Evolutionary conservation across 1,139 yeast species (phyloP).

Genomic region (Pichia sp.): DNA sequence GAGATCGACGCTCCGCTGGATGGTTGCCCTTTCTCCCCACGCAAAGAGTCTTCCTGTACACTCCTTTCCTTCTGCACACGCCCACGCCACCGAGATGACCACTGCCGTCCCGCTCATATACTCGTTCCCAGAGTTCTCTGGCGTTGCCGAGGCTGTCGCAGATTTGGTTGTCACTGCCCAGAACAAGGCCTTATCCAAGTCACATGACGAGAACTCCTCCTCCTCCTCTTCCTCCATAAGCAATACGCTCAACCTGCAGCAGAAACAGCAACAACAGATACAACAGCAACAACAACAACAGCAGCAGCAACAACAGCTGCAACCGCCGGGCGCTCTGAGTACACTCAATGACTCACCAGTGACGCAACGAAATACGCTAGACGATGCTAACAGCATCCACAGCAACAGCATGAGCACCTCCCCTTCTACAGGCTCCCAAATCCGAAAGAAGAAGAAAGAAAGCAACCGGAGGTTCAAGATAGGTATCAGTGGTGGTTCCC

Average conservation of each 20-base stretch:
- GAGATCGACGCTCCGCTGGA: too few species aligned
- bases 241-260: neutral
- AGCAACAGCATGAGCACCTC: slow-evolving; percentile 8
- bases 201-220: slow-evolving; percentile 3
- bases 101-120: slow-evolving; percentile 89
- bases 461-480: slow-evolving; percentile 72
- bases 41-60: too few species aligned
- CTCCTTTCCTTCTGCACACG: neutral
- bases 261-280: slow-evolving; percentile 8
- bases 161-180: slow-evolving; percentile 82
- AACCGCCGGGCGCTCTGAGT: slow-evolving; percentile 1
- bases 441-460: slow-evolving; percentile 43
- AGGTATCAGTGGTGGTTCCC: slow-evolving; percentile 90
- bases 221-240: slow-evolving; percentile 1
- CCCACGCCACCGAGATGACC: slow-evolving; percentile 52
- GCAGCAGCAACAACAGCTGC: slow-evolving; percentile 10
- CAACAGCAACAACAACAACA: slow-evolving; percentile 11
- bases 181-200: slow-evolving; percentile 48
- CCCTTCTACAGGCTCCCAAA: slow-evolving; percentile 13
- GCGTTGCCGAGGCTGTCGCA: slow-evolving; percentile 94
- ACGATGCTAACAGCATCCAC: slow-evolving; percentile 2
- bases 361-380: neutral
- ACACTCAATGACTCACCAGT: neutral
- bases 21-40: neutral
- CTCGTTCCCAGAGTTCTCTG: slow-evolving; percentile 83